phyloP scores from a whole-genome alignment of 495 filamentous ascomycete genomes.

The Alectoria sarmentosa region DNA sequence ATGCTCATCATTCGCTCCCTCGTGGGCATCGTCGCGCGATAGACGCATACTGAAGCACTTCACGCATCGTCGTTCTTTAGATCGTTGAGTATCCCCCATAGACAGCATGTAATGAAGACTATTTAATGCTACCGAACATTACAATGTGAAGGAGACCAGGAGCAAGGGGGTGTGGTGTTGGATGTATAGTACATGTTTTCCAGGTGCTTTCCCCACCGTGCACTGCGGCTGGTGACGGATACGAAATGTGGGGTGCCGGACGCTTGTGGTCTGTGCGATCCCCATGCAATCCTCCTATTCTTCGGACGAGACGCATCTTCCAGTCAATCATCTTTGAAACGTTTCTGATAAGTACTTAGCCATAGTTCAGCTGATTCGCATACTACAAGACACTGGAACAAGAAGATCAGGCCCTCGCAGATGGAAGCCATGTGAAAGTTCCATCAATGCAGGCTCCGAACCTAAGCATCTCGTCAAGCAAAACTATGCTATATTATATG shows the following conservation, averaged over 20 bases:
- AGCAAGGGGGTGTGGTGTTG: too few relatives aligned
- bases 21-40: neutral
- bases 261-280: neutral
- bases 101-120: neutral
- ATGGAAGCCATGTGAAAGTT: too few relatives aligned
- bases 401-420: too few relatives aligned
- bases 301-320: neutral
- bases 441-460: too few relatives aligned
- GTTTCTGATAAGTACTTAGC: neutral
- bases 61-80: neutral
- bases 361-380: neutral
- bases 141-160: neutral
- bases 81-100: neutral
- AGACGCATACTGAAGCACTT: neutral
- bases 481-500: too few relatives aligned
- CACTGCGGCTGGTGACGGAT: slow-evolving; percentile 12
- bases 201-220: neutral
- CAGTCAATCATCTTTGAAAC: neutral
- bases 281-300: too few relatives aligned
- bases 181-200: neutral
- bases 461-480: too few relatives aligned
- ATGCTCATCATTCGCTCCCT: neutral
- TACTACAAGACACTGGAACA: too few relatives aligned
- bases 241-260: slow-evolving; percentile 7
- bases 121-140: neutral